phyloP scores from a whole-genome alignment of 345 rosid species.

The Populus nigra region DNA sequence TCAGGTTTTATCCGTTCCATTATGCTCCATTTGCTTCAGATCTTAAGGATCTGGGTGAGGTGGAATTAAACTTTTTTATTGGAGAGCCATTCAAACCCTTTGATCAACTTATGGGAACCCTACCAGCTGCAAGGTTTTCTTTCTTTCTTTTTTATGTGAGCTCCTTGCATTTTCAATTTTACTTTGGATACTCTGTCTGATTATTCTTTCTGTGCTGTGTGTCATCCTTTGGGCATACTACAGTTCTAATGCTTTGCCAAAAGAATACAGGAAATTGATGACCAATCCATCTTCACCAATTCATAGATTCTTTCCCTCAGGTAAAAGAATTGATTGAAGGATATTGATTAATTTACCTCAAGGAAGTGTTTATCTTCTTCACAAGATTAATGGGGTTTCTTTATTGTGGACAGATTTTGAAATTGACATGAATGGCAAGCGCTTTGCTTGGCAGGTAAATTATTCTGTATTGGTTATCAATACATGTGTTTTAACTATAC shows the following conservation, averaged over 20 bases:
- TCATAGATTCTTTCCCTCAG: slow-evolving; percentile 70
- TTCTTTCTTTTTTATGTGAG: background rate
- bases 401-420: slow-evolving; percentile 69
- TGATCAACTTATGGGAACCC: slow-evolving; percentile 97
- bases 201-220: slow-evolving; percentile 16
- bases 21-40: slow-evolving; percentile 99
- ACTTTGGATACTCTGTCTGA: background rate
- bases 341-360: slow-evolving; percentile 1
- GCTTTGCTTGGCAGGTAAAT: slow-evolving; percentile 93
- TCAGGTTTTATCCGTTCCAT: slow-evolving; percentile 98
- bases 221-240: slow-evolving; percentile 24
- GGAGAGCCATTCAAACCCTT: slow-evolving; percentile 97
- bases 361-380: background rate
- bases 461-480: background rate
- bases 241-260: slow-evolving; percentile 90
- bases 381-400: slow-evolving; percentile 1
- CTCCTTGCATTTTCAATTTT: background rate
- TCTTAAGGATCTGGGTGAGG: slow-evolving; percentile 64
- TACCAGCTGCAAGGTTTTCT: slow-evolving; percentile 88
- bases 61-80: slow-evolving; percentile 81
- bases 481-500: background rate
- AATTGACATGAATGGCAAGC: slow-evolving; percentile 97
- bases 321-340: slow-evolving; percentile 31
- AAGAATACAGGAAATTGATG: slow-evolving; percentile 75
- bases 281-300: slow-evolving; percentile 79